Base-by-base conservation (phyloP, 1,139 yeast genomes). In the Hyphopichia buzzinii region DNA sequence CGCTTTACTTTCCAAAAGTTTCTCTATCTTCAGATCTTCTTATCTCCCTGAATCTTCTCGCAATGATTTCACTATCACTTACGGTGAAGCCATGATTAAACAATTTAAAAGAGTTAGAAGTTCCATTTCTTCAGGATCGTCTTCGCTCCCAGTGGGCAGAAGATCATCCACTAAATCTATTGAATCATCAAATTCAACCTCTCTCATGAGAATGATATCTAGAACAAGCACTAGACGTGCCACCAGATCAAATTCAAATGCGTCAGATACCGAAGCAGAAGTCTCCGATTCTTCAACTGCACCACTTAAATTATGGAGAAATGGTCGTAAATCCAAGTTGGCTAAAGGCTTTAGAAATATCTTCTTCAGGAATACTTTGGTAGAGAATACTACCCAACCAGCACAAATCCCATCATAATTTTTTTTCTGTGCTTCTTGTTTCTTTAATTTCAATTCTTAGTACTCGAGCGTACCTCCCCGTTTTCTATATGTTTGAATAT, bases 61-160 rank as follows among this genome's bases (percentile, higher is more conserved):
- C 11, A 11, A 25, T 5, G 14, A 13, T 25, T 11, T n/a, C 6
- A 25, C 29, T 4, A 29, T 12, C 7, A 31, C 34, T 15, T 31
- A 31, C 14, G 34, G 29, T 3, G 34, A 31, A 8, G 34, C 34
- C 21, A 19, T 31, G 10, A 10, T 17, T 17, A 31, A 31, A 13
- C 14, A 12, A 4, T 17, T 31, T 14, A 25, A 14, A 13, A 15
- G 26, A 16, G 29, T 29, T 15, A 12, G 19, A 12, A 21, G 17
- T 2, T 30, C 33, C 7, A 12, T 30, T 3, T 22, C 26, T 5
- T 30, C 33, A 5, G 17, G 13, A 6, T 30, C 33, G 5, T 13
- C 17, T 13, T 15, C 27, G 8, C 8, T 6, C 14, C 14, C 27
- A 5, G 27, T 25, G 14, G 8, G 27, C 6, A 25, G 27, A 13